phyloP scores from a whole-genome alignment of 495 filamentous ascomycete species.

The Aspergillus asperescens region DNA sequence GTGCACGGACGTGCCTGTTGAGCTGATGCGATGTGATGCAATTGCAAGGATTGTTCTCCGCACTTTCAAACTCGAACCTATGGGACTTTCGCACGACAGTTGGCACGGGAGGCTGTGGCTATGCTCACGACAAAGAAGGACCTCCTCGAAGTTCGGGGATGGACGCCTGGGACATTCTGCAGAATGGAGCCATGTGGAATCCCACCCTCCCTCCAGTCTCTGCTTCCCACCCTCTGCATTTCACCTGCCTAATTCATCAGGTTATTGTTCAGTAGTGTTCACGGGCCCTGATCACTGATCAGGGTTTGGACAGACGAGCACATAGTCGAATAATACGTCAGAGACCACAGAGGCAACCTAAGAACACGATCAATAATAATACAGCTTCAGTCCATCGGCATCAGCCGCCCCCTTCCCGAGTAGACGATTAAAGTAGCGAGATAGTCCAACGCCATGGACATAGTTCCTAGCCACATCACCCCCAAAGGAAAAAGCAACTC shows the following conservation, averaged over 20 bases:
- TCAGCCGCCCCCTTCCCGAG: background rate
- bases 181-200: slow-evolving; percentile 8
- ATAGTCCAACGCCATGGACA: background rate
- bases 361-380: no score
- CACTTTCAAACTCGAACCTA: slow-evolving; percentile 3
- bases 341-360: background rate
- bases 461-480: background rate
- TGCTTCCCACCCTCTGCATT: no score
- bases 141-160: background rate
- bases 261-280: background rate
- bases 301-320: background rate
- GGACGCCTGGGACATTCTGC: background rate
- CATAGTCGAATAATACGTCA: background rate
- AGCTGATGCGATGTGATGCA: slow-evolving; percentile 17
- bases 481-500: background rate
- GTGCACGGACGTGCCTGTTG: slow-evolving; percentile 11
- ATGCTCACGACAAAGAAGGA: slow-evolving; percentile 1
- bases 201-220: no score
- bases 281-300: background rate
- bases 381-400: background rate
- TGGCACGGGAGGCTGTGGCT: background rate
- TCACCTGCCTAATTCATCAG: background rate
- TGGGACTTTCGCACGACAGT: slow-evolving; percentile 6
- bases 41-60: slow-evolving; percentile 10
- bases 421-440: background rate